Evolutionary conservation across 1,284 basidiomycete species (phyloP), one percentile per base, ranked within the genome.

Genomic region (Ustilago cynodontis): DNA sequence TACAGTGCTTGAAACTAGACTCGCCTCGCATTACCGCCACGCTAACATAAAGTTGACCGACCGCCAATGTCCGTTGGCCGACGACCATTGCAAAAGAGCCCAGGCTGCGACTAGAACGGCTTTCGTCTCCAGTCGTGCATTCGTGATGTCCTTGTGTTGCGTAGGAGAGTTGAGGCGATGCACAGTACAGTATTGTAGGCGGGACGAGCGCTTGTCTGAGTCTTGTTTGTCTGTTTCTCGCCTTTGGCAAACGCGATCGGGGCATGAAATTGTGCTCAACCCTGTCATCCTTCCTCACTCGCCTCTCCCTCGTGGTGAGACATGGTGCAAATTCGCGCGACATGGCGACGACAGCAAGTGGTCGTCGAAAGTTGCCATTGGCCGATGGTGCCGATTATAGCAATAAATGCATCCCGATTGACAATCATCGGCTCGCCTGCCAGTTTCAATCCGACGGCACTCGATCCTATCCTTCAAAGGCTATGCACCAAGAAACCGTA

Each of bases 241-340:
- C 59, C 11, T 55, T 62, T 50, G 65, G 50, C 49, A 56, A 58
- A 13, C 59, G 13, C 54, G 51, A 54, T 58, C 51, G 26, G 22
- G 55, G 65, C 59, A 68, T 68, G 59, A 63, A 62, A 26, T 20
- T 24, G 57, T 37, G n/a, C 24, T 31, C 31, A 39, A n/a, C 5
- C 20, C 24, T 39, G 37, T 20, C 10, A 14, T 24, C 33, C 29
- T 11, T 13, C 14, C 31, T 55, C 37, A 33, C 5, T 6, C 11
- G 54, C 26, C 31, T 35, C 16, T 14, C 26, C 14, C 20, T 31
- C 51, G 16, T 10, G 4, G 18, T 52, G 29, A 33, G 7, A 37
- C 52, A 37, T 10, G 28, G 11, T 33, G 7, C 50, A 24, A 52
- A n/a, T 39, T 37, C 4, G 47, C 47, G 47, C 47, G 47, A 49